Evolutionary conservation across 2,329 filamentous ascomycete species (phyloP), one percentile per base, ranked within the genome.

Genomic region (Claviceps cyperi): DNA sequence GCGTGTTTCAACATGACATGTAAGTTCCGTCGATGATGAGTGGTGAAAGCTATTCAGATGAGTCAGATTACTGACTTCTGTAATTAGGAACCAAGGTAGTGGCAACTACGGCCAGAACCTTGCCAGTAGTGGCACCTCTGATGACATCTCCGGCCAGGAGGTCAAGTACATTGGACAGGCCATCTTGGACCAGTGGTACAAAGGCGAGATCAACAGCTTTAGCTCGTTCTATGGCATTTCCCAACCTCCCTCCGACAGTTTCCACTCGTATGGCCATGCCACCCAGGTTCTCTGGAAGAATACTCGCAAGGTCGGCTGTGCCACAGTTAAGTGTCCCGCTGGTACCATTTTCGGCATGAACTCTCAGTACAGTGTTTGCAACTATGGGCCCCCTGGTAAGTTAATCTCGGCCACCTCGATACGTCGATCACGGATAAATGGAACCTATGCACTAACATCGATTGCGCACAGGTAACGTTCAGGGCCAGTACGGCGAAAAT

Each of bases 31-130:
- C 5, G 13, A 17, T 4, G 11, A 21, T 46, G 6, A 32, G 35
- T 5, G 24, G 3, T 2, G 14, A 8, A 0, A 8, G 17, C 2
- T 2, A 17, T 37, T 28, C 11, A 21, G 49, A 9, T 15, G 2
- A 37, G 14, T 14, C 17, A 24, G n/a, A 19, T 8, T 32, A 22
- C 67, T 74, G 54, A 74, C 59, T 52, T 15, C n/a, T 3, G 52
- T 41, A 52, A 32, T 58, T n/a, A 80, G 76, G 58, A 64, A 70
- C 24, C 70, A 76, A 45, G 77, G 78, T 54, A 73, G 70, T 47
- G 80, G 79, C 50, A 73, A 76, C 43, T 94, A 92, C 62, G 92
- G 92, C 55, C 92, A 98, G 72, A 98, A 97, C 76, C 83, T 97
- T 52, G 91, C 86, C 61, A 81, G 83, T 57, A 74, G 66, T 62